Conservation (phyloP, 371 early-diverging fungal species). For the Mucor indicus region DNA sequence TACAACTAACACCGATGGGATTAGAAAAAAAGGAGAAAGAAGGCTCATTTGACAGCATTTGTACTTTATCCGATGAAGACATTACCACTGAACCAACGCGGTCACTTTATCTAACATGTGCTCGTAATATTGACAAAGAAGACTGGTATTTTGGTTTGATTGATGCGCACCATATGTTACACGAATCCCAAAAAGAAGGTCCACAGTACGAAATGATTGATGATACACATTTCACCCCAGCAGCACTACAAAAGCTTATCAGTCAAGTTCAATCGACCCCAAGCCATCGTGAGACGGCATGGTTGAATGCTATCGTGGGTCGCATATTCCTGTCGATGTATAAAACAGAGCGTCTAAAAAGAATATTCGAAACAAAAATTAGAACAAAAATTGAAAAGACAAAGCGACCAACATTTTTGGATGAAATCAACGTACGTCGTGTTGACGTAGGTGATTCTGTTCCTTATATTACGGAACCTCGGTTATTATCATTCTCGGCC, state of each 20-base stretch:
- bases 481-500: conserved; percentile 58
- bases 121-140: conserved; percentile 78
- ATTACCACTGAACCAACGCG: conserved; percentile 2
- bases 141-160: conserved; percentile 79
- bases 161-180: conserved; percentile 34
- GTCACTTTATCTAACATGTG: conserved; percentile 47
- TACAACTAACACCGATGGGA: conserved; percentile 38
- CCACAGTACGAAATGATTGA: conserved; percentile 32
- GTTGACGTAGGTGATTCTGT: conserved; percentile 76
- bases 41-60: not conserved
- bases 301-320: conserved; percentile 89
- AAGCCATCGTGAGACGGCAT: conserved; percentile 58
- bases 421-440: conserved; percentile 73
- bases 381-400: conserved; percentile 62
- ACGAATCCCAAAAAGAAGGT: conserved; percentile 14
- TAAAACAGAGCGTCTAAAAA: conserved; percentile 60
- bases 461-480: conserved; percentile 75
- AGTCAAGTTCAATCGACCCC: conserved; percentile 51
- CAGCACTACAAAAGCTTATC: conserved; percentile 48
- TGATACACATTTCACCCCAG: conserved; percentile 45
- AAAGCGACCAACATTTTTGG: conserved; percentile 70
- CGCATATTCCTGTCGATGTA: conserved; percentile 71
- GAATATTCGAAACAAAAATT: conserved; percentile 62
- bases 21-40: not conserved
- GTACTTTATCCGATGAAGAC: conserved; percentile 12